A percentile compares a stretch with the other conserved stretches of the same genome.
Conservation (phyloP, 768 basidiomycete species). For the Phylloporus sp. region DNA sequence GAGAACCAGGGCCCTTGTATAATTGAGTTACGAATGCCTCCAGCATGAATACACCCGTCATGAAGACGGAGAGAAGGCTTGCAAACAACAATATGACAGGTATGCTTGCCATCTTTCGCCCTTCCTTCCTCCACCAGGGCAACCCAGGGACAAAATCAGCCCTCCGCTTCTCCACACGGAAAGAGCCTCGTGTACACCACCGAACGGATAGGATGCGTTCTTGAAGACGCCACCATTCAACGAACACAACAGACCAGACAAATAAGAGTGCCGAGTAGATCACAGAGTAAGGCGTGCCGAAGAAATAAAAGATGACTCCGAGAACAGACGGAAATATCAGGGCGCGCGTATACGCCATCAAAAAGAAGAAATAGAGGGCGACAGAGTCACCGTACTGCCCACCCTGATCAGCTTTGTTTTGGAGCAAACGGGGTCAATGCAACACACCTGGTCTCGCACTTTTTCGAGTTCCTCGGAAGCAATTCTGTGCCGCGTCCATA, state of each 20-base stretch:
- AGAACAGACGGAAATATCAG: constrained; percentile 72
- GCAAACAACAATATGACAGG: constrained; percentile 77
- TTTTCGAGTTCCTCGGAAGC: constrained; percentile 62
- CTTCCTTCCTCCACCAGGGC: constrained; percentile 73
- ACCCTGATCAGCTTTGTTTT: not conserved
- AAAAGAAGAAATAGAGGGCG: constrained; percentile 87
- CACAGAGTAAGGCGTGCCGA: constrained; percentile 70
- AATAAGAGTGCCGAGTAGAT: constrained; percentile 71
- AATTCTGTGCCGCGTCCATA: constrained; percentile 66
- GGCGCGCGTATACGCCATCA: constrained; percentile 77
- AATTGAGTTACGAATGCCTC: constrained; percentile 88
- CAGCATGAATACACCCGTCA: constrained; percentile 80
- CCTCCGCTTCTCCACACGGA: constrained; percentile 70
- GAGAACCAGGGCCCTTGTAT: constrained; percentile 83
- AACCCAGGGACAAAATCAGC: constrained; percentile 53
- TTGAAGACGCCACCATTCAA: constrained; percentile 89
- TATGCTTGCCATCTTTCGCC: constrained; percentile 61
- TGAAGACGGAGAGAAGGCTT: constrained; percentile 57
- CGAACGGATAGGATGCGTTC: constrained; percentile 80
- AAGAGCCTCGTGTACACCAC: constrained; percentile 77
- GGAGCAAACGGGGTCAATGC: not conserved
- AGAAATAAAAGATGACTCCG: constrained; percentile 66
- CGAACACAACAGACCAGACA: constrained; percentile 83
- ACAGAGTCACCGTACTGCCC: constrained; percentile 72
- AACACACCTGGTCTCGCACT: constrained; percentile 68